Base-by-base conservation (phyloP, 306 rosid species). In the Begonia loranthoides region DNA sequence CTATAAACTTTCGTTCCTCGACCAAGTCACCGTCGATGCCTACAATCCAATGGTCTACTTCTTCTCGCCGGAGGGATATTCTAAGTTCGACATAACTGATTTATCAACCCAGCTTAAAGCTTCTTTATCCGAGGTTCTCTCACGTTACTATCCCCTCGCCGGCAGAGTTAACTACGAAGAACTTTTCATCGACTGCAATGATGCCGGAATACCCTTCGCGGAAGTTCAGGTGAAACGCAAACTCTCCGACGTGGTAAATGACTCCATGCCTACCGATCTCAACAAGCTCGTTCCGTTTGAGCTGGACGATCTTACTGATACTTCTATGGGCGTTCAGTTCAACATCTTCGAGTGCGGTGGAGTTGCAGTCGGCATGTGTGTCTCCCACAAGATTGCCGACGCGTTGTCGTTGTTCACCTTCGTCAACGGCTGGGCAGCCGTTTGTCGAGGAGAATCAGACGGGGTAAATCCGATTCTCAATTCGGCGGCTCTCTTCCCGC, bases 401-500 rank as follows among this genome's bases (percentile, higher is more conserved):
- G 38, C 66, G 0, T 16, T 52, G 58, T 57, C 86, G 1, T 51
- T 76, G 41, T 24, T 45, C 56, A 61, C 64, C 4, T 75, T 80
- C 65, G 38, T 71, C 36, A 69, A 71, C 0, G 62, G 67, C 49
- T 84, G 94, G 90, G 77, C 79, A 4, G 12, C 75, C 17, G 1
- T 62, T 2, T 57, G 65, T 12, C 49, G 65, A 19, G 54, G 50
- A 33, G 47, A 43, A 43, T 43, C 47, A 43, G n/a, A 11, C 13
- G 3, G 10, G 47, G 56, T 55, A 6, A 49, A 52, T 45, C 76
- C 87, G 12, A 48, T 65, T 11, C 72, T 77, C 45, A 52, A 44
- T 5, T 73, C 80, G 0, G 72, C 75, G 2, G 33, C 54, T n/a
- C 73, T 83, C 13, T 83, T 83, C 69, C 87, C 87, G 1, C 84